These are phyloP conservation scores for Citropsis articulata DNA, from an alignment of 345 rosid species.

Conservation along the genomic window DNA sequence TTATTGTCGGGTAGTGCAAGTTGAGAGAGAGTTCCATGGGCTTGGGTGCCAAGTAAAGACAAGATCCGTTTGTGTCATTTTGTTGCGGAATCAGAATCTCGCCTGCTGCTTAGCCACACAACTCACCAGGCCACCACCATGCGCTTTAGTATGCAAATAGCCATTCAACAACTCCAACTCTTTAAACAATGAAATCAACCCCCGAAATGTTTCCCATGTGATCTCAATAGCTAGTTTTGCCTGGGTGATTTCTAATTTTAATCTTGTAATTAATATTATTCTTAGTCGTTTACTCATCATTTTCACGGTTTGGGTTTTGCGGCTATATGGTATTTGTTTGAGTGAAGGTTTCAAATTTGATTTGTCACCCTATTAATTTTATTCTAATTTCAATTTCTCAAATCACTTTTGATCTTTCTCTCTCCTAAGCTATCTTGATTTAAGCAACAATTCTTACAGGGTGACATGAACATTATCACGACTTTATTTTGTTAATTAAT, in stretches of 20 bases:
- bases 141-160: neutral
- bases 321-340: too few species aligned
- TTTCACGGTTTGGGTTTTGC: too few species aligned
- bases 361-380: too few species aligned
- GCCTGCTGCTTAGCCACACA: conserved; percentile 8
- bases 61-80: neutral
- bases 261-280: too few species aligned
- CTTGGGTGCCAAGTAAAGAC: conserved; percentile 4
- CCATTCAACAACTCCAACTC: neutral
- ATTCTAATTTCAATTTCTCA: too few species aligned
- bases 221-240: neutral
- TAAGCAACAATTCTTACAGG: too few species aligned
- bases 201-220: conserved; percentile 18
- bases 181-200: neutral
- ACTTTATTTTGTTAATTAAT: neutral
- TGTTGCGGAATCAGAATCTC: conserved; percentile 24
- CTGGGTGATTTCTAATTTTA: too few species aligned
- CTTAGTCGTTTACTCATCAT: too few species aligned
- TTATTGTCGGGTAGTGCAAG: neutral
- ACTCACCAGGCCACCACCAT: neutral
- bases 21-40: neutral
- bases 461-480: neutral
- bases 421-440: too few species aligned
- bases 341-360: too few species aligned
- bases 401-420: too few species aligned